phyloP scores from a whole-genome alignment of 768 basidiomycete genomes.

The Pleurotus pulmonarius region DNA sequence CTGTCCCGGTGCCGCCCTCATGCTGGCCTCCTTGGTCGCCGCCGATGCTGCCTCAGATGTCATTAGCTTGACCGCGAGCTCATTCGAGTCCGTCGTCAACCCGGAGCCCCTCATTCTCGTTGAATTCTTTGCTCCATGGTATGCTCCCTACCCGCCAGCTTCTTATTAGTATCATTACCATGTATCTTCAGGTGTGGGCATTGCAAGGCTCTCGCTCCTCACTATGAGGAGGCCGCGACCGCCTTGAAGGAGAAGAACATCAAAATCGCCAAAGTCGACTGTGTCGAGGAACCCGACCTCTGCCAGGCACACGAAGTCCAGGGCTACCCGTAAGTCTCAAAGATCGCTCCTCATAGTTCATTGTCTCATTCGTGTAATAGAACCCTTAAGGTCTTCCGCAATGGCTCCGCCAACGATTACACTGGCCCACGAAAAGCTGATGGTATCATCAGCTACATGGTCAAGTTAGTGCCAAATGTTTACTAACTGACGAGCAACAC shows the following conservation, averaged over 20 bases:
- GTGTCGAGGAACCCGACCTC: slow-evolving; percentile 89
- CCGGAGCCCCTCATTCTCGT: slow-evolving; percentile 77
- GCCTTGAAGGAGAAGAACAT: slow-evolving; percentile 86
- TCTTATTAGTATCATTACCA: background rate
- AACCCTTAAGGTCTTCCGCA: slow-evolving; percentile 88
- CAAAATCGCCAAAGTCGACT: slow-evolving; percentile 95
- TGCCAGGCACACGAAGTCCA: slow-evolving; percentile 85
- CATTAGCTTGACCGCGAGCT: slow-evolving; percentile 62
- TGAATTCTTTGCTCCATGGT: slow-evolving; percentile 95
- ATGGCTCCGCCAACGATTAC: slow-evolving; percentile 80
- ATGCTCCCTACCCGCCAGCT: slow-evolving; percentile 6
- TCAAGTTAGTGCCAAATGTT: slow-evolving; percentile 59
- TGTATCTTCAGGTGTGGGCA: slow-evolving; percentile 75
- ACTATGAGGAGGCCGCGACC: slow-evolving; percentile 93
- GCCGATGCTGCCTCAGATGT: slow-evolving; percentile 77
- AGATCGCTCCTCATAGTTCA: too few species aligned
- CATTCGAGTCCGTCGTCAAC: slow-evolving; percentile 65
- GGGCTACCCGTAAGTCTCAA: slow-evolving; percentile 82
- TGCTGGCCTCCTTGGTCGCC: slow-evolving; percentile 44
- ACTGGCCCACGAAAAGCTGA: slow-evolving; percentile 89
- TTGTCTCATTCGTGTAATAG: slow-evolving; percentile 29
- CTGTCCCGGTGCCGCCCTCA: slow-evolving; percentile 45
- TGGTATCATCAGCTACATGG: slow-evolving; percentile 95
- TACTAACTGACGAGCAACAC: background rate
- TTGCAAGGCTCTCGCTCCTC: slow-evolving; percentile 92